Percentiles rank a stretch among this genome's conserved stretches.
Conservation (phyloP, 163 green algal species). For the Volvox carteri region DNA sequence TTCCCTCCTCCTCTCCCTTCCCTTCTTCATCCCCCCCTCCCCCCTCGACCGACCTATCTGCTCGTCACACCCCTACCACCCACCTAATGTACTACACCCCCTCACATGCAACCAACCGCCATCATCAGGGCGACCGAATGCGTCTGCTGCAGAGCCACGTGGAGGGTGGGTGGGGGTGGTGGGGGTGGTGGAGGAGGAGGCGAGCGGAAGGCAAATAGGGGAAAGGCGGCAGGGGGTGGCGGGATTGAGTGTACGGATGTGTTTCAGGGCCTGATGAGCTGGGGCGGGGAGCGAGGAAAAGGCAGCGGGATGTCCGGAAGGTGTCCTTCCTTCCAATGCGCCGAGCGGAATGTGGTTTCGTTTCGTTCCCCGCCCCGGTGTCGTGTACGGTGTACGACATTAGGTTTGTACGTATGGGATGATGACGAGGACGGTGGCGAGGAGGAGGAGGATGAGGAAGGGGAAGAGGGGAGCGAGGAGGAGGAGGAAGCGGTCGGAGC, state of each 20-base stretch:
- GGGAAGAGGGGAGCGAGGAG: background rate
- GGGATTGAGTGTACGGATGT: background rate
- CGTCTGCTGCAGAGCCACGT: slow-evolving; percentile 54
- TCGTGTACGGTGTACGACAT: background rate
- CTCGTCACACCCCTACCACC: background rate
- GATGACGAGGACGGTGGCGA: slow-evolving; percentile 28
- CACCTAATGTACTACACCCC: background rate
- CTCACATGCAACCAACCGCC: too few relatives aligned
- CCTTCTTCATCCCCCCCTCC: background rate
- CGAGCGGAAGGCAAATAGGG: background rate
- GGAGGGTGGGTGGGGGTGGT: slow-evolving; percentile 16
- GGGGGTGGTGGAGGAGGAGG: background rate
- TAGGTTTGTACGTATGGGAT: slow-evolving; percentile 51
- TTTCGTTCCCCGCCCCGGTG: too few relatives aligned
- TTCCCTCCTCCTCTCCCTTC: background rate
- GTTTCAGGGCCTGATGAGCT: too few relatives aligned
- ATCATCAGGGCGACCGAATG: slow-evolving; percentile 45
- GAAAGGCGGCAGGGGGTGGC: background rate
- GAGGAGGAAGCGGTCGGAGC: background rate
- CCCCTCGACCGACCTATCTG: too few relatives aligned
- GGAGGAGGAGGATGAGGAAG: background rate
- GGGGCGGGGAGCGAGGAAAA: background rate
- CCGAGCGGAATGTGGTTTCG: too few relatives aligned
- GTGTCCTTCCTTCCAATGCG: too few relatives aligned
- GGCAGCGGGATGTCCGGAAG: too few relatives aligned